These are phyloP conservation scores for Candida neerlandica DNA, from an alignment of 1,139 yeast species.

Conservation along the genomic window DNA sequence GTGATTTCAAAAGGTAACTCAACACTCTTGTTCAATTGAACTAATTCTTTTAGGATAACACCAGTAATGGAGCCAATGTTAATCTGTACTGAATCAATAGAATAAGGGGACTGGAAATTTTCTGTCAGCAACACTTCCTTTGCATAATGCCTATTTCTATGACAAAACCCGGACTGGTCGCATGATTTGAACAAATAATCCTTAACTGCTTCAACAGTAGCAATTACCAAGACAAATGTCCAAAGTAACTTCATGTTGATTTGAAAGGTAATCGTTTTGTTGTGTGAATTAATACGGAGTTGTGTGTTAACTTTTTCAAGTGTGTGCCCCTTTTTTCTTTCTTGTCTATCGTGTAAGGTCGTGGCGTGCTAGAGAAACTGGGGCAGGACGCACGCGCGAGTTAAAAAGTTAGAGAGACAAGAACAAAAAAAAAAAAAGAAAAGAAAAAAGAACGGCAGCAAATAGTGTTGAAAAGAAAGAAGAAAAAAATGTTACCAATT, in stretches of 20 bases:
- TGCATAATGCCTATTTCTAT: constrained; percentile 77
- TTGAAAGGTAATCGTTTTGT: background rate
- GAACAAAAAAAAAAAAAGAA: background rate
- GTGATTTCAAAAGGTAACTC: constrained; percentile 59
- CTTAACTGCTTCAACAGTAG: constrained; percentile 52
- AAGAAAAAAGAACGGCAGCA: background rate
- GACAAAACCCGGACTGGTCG: constrained; percentile 82
- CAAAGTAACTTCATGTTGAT: constrained; percentile 2
- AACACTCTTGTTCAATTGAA: constrained; percentile 23
- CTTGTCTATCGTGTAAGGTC: background rate
- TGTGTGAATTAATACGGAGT: background rate
- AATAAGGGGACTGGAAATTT: constrained; percentile 46
- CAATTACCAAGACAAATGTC: constrained; percentile 6
- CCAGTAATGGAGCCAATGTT: constrained; percentile 33
- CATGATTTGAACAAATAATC: constrained; percentile 78
- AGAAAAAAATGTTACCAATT: background rate
- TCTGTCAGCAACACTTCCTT: constrained; percentile 26
- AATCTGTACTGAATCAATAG: constrained; percentile 32
- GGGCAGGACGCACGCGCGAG: no score
- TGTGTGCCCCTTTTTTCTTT: background rate
- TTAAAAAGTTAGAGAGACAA: no score
- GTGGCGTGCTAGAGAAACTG: background rate
- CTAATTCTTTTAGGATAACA: constrained; percentile 44
- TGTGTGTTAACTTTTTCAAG: background rate
- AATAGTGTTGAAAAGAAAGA: background rate